Base-by-base conservation (phyloP, 148 eudicot species). In the Dianthus caryophyllus region DNA sequence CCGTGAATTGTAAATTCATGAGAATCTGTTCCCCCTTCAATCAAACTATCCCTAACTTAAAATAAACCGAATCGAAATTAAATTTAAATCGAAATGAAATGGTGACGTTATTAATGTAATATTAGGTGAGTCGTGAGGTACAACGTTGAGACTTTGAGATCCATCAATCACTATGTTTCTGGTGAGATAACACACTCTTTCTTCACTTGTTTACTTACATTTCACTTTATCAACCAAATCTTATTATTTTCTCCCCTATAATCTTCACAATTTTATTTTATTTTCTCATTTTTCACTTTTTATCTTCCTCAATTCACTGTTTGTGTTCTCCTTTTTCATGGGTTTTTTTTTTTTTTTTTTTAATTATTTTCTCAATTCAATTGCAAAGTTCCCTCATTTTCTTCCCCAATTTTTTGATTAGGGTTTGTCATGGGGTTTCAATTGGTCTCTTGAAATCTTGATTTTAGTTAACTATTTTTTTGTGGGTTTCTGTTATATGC, bases 381-480 rank as follows among this genome's bases (percentile, higher is more conserved):
- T 43, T 58, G 38, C 65, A 16, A 14, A 39, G 25, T 67, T 22
- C 61, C 38, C 20, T 53, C 61, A 52, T 24, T 25, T 36, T 60
- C 16, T 51, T 14, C 24, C 58, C 36, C 13, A 51, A 16, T 41
- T 4, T 41, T 4, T 53, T 61, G 18, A 54, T 62, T 62, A 25
- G 78, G 78, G 78, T 63, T 75, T 54, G 22, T 33, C 70, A 21
- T 54, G 4, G 36, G 8, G n/a, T 38, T 22, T 65, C 26, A 33
- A 30, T 46, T 64, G 25, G 36, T 52, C 24, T 43, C 20, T 29
- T 20, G 26, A 54, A 51, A 24, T 62, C 13, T 14, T 44, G 31
- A 44, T 71, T 49, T 50, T 51, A 38, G 52, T 18, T 36, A 25
- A 50, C 6, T 16, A 73, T 17, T n/a, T 65, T 72, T 46, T 15